Base-by-base conservation (phyloP, 2,329 filamentous ascomycete genomes). In the Parastagonospora nodorum region DNA sequence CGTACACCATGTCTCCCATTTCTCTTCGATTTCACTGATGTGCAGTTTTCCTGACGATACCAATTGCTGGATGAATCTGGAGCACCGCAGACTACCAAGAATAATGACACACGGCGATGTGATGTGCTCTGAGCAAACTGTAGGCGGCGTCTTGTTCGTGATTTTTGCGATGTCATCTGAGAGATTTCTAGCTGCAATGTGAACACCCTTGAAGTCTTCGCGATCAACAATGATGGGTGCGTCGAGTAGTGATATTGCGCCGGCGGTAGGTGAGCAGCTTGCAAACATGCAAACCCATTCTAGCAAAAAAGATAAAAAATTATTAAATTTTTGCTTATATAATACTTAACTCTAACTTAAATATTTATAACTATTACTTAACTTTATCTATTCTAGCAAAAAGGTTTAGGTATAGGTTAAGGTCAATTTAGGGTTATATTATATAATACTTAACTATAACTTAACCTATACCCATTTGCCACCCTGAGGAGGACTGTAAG, bases 1-100 rank as follows among this genome's bases (percentile, higher is more conserved):
- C n/a, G 81, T 84, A 19, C 78, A 74, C 63, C 86, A 89, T 0
- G 85, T 80, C 65, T 90, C 87, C 87, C 87, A 89, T 55, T 84
- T 77, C 1, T 83, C 85, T 39, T 80, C 64, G 19, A 86, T 80
- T 0, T 73, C 71, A 0, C 75, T 76, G 0, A 82, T 77, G 43
- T 88, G 79, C 12, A 89, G 69, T 53, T 83, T 80, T 1, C 78
- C 77, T 1, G 74, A 71, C 1, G 72, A 60, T 16, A 86, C 71
- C 27, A 89, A 76, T 8, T 72, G 61, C 55, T 86, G 81, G 42
- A 89, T 83, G 28, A 86, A 61, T 2, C 75, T 68, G 0, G 85
- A 88, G 54, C 82, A 80, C 4, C 83, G 84, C 28, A 89, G 74
- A 1, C 85, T 88, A 2, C 87, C 87, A 9, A 80, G 83, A 40